Evolutionary conservation across 495 filamentous ascomycete species (phyloP).

Genomic region (Hyaloscypha finlandica): DNA sequence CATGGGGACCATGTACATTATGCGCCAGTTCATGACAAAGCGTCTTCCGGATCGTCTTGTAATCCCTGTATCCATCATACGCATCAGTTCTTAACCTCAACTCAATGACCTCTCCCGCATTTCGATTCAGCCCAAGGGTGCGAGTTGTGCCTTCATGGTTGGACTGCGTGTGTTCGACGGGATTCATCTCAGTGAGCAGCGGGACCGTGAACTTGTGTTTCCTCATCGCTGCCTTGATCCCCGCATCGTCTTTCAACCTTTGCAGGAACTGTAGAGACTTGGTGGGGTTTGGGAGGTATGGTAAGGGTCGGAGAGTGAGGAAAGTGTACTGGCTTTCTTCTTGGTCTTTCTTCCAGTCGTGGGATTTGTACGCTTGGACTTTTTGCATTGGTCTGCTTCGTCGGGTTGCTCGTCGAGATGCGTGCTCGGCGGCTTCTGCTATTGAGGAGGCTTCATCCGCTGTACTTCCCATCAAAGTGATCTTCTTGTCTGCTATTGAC

Average conservation of each 20-base stretch:
- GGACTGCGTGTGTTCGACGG: slow-evolving; percentile 68
- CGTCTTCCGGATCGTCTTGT: slow-evolving; percentile 85
- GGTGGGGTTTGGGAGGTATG: slow-evolving; percentile 74
- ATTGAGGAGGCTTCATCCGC: slow-evolving; percentile 53
- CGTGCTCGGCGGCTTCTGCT: slow-evolving; percentile 36
- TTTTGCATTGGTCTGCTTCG: slow-evolving; percentile 41
- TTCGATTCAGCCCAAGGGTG: slow-evolving; percentile 86
- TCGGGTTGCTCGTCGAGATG: slow-evolving; percentile 41
- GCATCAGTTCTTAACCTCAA: slow-evolving; percentile 87
- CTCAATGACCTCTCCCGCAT: slow-evolving; percentile 89
- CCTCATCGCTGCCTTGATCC: slow-evolving; percentile 80
- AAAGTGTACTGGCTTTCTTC: slow-evolving; percentile 76
- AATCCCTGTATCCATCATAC: slow-evolving; percentile 91
- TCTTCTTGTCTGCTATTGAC: slow-evolving; percentile 55
- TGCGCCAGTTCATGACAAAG: slow-evolving; percentile 95
- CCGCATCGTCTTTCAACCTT: slow-evolving; percentile 77
- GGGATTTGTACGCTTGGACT: slow-evolving; percentile 34
- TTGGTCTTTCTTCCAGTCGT: slow-evolving; percentile 47
- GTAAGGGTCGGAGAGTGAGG: slow-evolving; percentile 70
- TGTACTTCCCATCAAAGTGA: slow-evolving; percentile 64
- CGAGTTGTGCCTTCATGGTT: slow-evolving; percentile 68
- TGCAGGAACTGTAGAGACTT: slow-evolving; percentile 72
- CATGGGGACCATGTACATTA: slow-evolving; percentile 82
- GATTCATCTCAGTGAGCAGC: slow-evolving; percentile 93
- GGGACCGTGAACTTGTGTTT: slow-evolving; percentile 85